phyloP scores from a whole-genome alignment of 2,329 filamentous ascomycete species.

The Sporothrix variecibatus region DNA sequence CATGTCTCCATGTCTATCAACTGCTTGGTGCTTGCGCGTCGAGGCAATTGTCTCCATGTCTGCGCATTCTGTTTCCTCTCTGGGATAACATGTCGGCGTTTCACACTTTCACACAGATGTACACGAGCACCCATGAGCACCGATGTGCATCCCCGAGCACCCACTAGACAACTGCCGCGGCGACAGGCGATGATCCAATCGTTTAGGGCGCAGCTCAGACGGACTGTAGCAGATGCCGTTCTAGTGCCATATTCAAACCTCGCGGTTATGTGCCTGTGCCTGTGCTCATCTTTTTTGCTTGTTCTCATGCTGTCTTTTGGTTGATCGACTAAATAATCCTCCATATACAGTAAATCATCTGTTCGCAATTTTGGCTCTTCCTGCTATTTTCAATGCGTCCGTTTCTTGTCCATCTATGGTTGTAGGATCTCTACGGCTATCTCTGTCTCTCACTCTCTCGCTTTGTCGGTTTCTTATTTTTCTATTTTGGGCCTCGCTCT shows the following conservation, averaged over 20 bases:
- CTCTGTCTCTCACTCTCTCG: no score
- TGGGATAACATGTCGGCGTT: not conserved
- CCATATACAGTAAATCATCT: not conserved
- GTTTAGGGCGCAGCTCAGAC: constrained; percentile 8
- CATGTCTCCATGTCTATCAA: not conserved
- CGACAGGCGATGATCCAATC: constrained; percentile 3
- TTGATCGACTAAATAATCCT: constrained; percentile 1
- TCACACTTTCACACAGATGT: not conserved
- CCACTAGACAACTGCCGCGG: not conserved
- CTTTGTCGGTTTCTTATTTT: not conserved
- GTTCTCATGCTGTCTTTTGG: not conserved
- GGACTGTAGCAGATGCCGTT: not conserved
- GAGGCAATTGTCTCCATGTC: no score
- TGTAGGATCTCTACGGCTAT: not conserved
- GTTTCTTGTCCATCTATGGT: not conserved
- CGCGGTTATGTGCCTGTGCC: no score
- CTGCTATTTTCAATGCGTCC: not conserved
- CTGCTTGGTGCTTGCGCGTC: no score
- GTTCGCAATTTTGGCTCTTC: not conserved
- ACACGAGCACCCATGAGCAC: not conserved
- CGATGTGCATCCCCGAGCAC: not conserved
- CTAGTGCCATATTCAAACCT: not conserved
- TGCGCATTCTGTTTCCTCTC: constrained; percentile 4
- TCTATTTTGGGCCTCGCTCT: not conserved
- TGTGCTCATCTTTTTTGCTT: no score